These are phyloP conservation scores for Colletotrichum somersetense DNA, from an alignment of 2,329 filamentous ascomycete species.

Conservation along the genomic window DNA sequence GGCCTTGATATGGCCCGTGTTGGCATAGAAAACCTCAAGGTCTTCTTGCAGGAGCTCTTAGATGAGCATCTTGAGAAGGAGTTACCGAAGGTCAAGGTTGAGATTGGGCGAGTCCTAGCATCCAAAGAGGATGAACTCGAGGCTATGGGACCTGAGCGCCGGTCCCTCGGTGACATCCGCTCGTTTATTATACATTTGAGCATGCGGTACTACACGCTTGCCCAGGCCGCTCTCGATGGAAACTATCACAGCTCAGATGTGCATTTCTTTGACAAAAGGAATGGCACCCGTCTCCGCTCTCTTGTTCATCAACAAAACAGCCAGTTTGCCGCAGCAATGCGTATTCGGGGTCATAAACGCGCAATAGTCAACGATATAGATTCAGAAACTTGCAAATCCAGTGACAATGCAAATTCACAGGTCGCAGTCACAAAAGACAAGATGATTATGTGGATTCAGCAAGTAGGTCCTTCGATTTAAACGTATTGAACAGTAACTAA, in stretches of 20 bases:
- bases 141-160: slow-evolving; percentile 62
- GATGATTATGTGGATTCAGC: slow-evolving; percentile 4
- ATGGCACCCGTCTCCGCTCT: slow-evolving; percentile 63
- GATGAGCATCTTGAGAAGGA: slow-evolving; percentile 59
- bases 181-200: slow-evolving; percentile 61
- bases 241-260: slow-evolving; percentile 57
- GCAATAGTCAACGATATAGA: slow-evolving; percentile 47
- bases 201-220: slow-evolving; percentile 57
- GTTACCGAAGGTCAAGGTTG: slow-evolving; percentile 52
- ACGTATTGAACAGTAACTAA: slow-evolving; percentile 46
- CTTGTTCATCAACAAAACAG: slow-evolving; percentile 64
- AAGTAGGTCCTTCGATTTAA: slow-evolving; percentile 41
- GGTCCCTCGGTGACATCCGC: slow-evolving; percentile 60
- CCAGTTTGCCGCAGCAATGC: slow-evolving; percentile 61
- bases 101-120: slow-evolving; percentile 50
- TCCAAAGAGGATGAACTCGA: slow-evolving; percentile 54
- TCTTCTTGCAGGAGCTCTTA: slow-evolving; percentile 64
- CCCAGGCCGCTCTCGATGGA: slow-evolving; percentile 63
- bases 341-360: slow-evolving; percentile 55
- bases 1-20: slow-evolving; percentile 51
- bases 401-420: slow-evolving; percentile 11
- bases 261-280: slow-evolving; percentile 62
- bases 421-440: slow-evolving; percentile 40
- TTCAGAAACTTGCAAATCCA: background rate
- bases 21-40: slow-evolving; percentile 62